Conservation (phyloP, 2,329 filamentous ascomycete genomes). For the Didymella glomerata region DNA sequence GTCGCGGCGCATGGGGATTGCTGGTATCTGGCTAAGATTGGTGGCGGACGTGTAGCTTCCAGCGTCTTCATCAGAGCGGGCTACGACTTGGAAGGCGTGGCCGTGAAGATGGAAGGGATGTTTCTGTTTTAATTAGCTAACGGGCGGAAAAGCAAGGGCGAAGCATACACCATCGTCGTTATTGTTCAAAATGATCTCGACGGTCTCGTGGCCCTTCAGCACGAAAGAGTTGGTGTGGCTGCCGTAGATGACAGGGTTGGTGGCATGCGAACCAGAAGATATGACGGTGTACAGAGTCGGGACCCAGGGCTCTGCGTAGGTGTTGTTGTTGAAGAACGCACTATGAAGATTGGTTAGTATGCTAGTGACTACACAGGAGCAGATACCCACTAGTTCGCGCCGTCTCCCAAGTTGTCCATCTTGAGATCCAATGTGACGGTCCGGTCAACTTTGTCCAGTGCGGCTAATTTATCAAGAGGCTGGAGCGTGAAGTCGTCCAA, state of each 20-base stretch:
- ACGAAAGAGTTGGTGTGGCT: slow-evolving; percentile 66
- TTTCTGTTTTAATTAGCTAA: slow-evolving; percentile 9
- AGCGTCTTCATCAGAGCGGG: slow-evolving; percentile 43
- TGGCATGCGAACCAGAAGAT: slow-evolving; percentile 60
- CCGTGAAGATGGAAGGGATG: slow-evolving; percentile 77
- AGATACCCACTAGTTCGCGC: slow-evolving; percentile 67
- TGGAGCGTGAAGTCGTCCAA: slow-evolving; percentile 77
- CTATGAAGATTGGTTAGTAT: slow-evolving; percentile 23
- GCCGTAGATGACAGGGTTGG: slow-evolving; percentile 56
- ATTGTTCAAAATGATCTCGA: slow-evolving; percentile 80
- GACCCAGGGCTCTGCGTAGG: slow-evolving; percentile 76
- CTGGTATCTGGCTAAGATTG: slow-evolving; percentile 25
- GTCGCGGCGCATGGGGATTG: slow-evolving; percentile 60
- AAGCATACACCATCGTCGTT: slow-evolving; percentile 66
- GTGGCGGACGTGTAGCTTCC: slow-evolving; percentile 57
- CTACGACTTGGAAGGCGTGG: slow-evolving; percentile 49
- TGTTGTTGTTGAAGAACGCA: slow-evolving; percentile 72
- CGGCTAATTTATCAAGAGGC: slow-evolving; percentile 69
- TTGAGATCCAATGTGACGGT: slow-evolving; percentile 64
- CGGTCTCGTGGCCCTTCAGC: slow-evolving; percentile 68
- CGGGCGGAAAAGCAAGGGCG: too few species aligned
- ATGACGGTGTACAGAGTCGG: slow-evolving; percentile 80
- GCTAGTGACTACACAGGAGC: neutral
- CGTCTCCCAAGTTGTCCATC: slow-evolving; percentile 73
- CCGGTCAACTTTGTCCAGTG: slow-evolving; percentile 69